Percentiles rank a stretch among this genome's conserved stretches.
phyloP scores from a whole-genome alignment of 805 yeast genomes.

The Komagataella kurtzmanii region DNA sequence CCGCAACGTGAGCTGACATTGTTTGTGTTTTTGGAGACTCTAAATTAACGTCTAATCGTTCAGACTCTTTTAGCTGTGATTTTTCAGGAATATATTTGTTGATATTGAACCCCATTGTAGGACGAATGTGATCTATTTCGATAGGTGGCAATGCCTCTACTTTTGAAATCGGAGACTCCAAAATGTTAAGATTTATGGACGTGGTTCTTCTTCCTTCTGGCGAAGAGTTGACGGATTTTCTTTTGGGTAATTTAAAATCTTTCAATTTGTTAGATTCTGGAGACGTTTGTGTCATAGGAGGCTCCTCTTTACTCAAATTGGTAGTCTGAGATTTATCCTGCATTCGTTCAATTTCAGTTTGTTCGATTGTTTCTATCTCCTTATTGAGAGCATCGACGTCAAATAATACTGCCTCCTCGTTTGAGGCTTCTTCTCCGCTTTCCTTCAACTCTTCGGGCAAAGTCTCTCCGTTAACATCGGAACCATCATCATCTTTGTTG shows the following conservation, averaged over 20 bases:
- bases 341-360: conserved; percentile 12
- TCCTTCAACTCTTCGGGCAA: neutral
- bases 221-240: conserved; percentile 5
- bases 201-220: neutral
- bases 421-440: neutral
- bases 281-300: neutral
- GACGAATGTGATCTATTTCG: neutral
- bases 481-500: conserved; percentile 9
- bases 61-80: neutral
- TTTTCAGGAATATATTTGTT: neutral
- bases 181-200: neutral
- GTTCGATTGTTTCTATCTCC: conserved; percentile 31
- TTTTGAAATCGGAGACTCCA: neutral
- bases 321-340: conserved; percentile 5
- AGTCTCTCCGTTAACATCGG: neutral
- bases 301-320: neutral
- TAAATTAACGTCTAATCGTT: neutral
- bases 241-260: neutral
- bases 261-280: neutral
- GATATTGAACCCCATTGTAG: neutral
- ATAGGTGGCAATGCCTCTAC: neutral
- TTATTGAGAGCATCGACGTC: conserved; percentile 28
- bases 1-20: neutral
- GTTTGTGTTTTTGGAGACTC: neutral
- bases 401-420: conserved; percentile 23